Percentiles rank a stretch among this genome's conserved stretches.
Evolutionary conservation across 345 rosid genomes (phyloP).

Genomic region (Murraya paniculata): DNA sequence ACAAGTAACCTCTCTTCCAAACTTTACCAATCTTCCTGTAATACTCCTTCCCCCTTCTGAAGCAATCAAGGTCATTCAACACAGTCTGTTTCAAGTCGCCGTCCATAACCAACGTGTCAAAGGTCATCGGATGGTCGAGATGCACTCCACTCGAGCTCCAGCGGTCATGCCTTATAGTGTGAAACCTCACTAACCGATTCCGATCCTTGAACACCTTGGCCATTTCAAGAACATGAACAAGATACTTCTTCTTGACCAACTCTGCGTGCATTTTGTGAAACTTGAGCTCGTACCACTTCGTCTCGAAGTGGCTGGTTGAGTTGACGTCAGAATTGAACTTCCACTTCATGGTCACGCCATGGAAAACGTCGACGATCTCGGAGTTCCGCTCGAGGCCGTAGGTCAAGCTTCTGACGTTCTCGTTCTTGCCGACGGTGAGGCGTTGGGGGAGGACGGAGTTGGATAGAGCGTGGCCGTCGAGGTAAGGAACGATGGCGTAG

Average conservation of each 20-base stretch:
- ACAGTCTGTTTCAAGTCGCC: constrained; percentile 26
- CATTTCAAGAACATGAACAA: constrained; percentile 30
- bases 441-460: constrained; percentile 16
- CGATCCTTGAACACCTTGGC: constrained; percentile 33
- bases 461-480: constrained; percentile 22
- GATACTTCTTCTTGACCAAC: constrained; percentile 29
- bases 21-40: constrained; percentile 28
- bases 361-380: constrained; percentile 30
- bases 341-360: constrained; percentile 36
- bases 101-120: constrained; percentile 41
- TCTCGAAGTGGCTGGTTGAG: constrained; percentile 9
- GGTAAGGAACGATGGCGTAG: constrained; percentile 25
- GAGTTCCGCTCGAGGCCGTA: constrained; percentile 33
- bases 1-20: constrained; percentile 29
- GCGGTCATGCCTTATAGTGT: constrained; percentile 25
- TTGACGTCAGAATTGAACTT: constrained; percentile 19
- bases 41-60: constrained; percentile 19
- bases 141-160: constrained; percentile 28
- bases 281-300: constrained; percentile 37
- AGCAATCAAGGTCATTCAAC: constrained; percentile 33
- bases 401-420: constrained; percentile 22
- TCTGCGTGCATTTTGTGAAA: constrained; percentile 24
- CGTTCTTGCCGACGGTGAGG: constrained; percentile 35
- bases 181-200: constrained; percentile 27
- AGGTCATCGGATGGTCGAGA: constrained; percentile 43